Base-by-base conservation (phyloP, 495 filamentous ascomycete species). In the Podospora comata region DNA sequence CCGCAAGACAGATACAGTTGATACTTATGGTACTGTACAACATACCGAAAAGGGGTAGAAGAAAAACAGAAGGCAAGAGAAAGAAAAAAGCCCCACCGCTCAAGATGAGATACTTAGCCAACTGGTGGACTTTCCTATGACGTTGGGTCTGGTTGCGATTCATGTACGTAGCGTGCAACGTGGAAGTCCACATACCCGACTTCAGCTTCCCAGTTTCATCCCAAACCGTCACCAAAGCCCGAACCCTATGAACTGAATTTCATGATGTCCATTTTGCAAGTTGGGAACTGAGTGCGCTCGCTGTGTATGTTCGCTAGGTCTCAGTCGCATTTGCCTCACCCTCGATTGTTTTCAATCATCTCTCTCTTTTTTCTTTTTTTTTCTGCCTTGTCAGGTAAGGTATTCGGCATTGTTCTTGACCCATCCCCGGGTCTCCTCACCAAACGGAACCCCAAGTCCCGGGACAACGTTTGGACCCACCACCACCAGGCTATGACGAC, bases 401-500 rank as follows among this genome's bases (percentile, higher is more conserved):
- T 32, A 18, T 48, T 48, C 39, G 39, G 9, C 39, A 48, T 48
- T 48, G 39, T 48, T 23, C 23, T 23, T 48, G 7, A 48, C 39
- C 6, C 9, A 13, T 48, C 9, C 15, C 23, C 1, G 23, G 23
- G 23, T 23, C 23, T 23, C 23, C 23, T 23, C 23, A 23, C 23
- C 39, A 48, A 48, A 48, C 39, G 39, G 39, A 48, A 48, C 39
- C 39, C 39, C 39, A 18, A 48, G 39, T 48, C 39, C 39, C 39
- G 39, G 39, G 2, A 48, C 39, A 48, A 48, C 39, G 39, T 48
- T 13, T 48, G 39, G 39, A 58, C 55, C 55, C 55, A 58, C 55
- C 55, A 58, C 6, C 9, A 11, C 20, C 34, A 23, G 19, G 30
- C 64, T n/a, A 65, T 65, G 64, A 65, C 64, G 64, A 65, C 64